Conservation (phyloP, 176 grass and related monocot species). For the Saccharum officinarum region DNA sequence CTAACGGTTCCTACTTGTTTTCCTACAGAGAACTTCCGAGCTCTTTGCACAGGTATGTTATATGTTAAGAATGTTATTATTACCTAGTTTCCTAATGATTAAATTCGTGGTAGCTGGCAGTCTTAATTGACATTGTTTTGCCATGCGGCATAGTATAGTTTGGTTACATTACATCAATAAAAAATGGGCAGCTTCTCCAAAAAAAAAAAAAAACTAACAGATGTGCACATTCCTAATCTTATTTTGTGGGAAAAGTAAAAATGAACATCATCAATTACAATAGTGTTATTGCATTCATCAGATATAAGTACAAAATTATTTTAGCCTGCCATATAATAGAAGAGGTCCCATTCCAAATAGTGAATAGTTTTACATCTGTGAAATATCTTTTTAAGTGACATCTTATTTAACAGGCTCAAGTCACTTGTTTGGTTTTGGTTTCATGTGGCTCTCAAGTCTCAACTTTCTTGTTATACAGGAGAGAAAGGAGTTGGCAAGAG, state of each 20-base stretch:
- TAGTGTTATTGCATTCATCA: not conserved
- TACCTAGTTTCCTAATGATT: not conserved
- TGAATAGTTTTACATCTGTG: not conserved
- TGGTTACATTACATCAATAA: constrained; percentile 2
- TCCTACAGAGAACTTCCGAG: constrained; percentile 88
- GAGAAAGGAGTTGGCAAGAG: constrained; percentile 92
- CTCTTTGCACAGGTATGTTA: constrained; percentile 87
- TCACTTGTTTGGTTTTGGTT: not conserved
- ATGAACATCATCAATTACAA: not conserved
- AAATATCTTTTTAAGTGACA: not conserved
- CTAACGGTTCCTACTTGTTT: not conserved
- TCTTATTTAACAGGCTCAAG: not conserved
- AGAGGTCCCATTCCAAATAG: not conserved
- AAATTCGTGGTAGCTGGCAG: not conserved
- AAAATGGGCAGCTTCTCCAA: not conserved
- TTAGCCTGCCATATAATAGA: not conserved
- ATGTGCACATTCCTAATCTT: not conserved
- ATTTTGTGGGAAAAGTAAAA: not conserved
- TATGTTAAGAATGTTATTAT: not conserved
- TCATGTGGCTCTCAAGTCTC: not conserved
- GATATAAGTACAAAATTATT: not conserved
- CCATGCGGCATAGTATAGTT: not conserved
- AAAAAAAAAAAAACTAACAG: not conserved
- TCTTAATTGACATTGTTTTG: not conserved
- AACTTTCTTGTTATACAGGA: constrained; percentile 48